A percentile compares a stretch with the other conserved stretches of the same genome.
phyloP scores from a whole-genome alignment of 2,329 filamentous ascomycete genomes.

The Fusarium humuli region DNA sequence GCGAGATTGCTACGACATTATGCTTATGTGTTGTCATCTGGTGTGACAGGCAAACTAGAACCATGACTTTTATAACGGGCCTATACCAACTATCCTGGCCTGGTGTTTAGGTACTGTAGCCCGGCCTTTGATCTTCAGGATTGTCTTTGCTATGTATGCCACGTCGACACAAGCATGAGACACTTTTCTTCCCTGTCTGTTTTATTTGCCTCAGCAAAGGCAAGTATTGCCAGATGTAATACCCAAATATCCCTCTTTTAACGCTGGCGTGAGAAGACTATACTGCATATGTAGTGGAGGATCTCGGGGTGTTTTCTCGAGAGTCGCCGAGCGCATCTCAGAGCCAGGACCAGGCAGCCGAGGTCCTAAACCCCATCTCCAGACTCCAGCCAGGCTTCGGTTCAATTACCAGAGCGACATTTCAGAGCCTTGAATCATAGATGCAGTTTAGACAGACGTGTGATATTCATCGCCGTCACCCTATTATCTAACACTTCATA shows the following conservation, averaged over 20 bases:
- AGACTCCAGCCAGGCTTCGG: conserved; percentile 1
- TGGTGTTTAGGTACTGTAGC: conserved; percentile 16
- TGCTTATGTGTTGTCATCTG: conserved; percentile 12
- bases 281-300: conserved; percentile 21
- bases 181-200: conserved; percentile 14
- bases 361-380: conserved; percentile 18
- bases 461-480: conserved; percentile 34
- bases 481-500: conserved; percentile 44
- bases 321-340: conserved; percentile 36
- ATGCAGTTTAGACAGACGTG: conserved; percentile 31
- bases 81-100: not conserved
- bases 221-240: conserved; percentile 13
- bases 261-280: conserved; percentile 42
- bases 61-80: conserved; percentile 1
- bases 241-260: conserved; percentile 14
- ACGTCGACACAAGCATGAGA: conserved; percentile 22
- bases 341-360: conserved; percentile 16
- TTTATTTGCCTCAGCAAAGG: conserved; percentile 32
- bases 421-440: conserved; percentile 17
- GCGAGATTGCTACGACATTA: conserved; percentile 14
- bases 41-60: conserved; percentile 8
- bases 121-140: conserved; percentile 18
- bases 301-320: conserved; percentile 27
- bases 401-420: not conserved
- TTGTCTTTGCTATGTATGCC: conserved; percentile 17